A percentile compares a stretch with the other conserved stretches of the same genome.
phyloP scores from a whole-genome alignment of 1,139 yeast species.

The Debaryomyces sp. region DNA sequence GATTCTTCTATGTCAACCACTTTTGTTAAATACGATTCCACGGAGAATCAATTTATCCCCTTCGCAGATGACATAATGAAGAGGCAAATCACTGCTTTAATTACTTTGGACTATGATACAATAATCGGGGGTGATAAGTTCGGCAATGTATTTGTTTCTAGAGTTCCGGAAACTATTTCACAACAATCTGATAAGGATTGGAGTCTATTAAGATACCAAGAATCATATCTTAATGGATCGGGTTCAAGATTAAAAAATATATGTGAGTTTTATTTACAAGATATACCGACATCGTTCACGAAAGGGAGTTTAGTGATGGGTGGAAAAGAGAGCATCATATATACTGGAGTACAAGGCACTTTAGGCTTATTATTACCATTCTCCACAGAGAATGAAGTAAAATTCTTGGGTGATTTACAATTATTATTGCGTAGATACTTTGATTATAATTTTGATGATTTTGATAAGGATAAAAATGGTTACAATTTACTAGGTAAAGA shows the following conservation, averaged over 20 bases:
- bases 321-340: conserved; percentile 66
- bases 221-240: conserved; percentile 50
- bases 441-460: conserved; percentile 32
- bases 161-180: conserved; percentile 54
- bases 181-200: conserved; percentile 53
- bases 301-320: conserved; percentile 60
- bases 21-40: conserved; percentile 54
- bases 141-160: conserved; percentile 73
- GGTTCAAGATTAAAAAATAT: conserved; percentile 54
- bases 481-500: conserved; percentile 61
- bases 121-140: conserved; percentile 87
- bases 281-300: conserved; percentile 65
- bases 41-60: conserved; percentile 55
- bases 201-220: conserved; percentile 44
- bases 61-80: conserved; percentile 71
- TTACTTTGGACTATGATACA: conserved; percentile 72
- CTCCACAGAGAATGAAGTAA: conserved; percentile 61
- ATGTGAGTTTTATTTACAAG: conserved; percentile 70
- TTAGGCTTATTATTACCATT: conserved; percentile 76
- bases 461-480: conserved; percentile 24
- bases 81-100: conserved; percentile 65
- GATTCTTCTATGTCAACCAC: conserved; percentile 66
- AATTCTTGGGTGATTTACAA: conserved; percentile 60
- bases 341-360: conserved; percentile 80
- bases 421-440: conserved; percentile 42